These are phyloP conservation scores for Trichoderma aggressivum DNA, from an alignment of 2,329 filamentous ascomycete genomes.

Conservation along the genomic window DNA sequence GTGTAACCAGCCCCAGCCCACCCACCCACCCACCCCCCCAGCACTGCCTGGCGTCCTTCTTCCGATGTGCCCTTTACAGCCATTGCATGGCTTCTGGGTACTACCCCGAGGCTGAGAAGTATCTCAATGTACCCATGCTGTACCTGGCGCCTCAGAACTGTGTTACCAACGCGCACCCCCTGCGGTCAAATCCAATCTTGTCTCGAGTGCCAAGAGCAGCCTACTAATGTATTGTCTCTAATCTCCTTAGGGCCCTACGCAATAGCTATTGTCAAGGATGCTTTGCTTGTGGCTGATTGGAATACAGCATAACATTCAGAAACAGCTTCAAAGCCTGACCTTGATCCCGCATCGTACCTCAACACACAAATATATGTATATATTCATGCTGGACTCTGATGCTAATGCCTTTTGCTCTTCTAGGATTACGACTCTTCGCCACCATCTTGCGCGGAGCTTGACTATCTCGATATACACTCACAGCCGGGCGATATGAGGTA, in stretches of 20 bases:
- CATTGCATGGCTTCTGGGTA: slow-evolving; percentile 21
- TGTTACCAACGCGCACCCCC: not conserved
- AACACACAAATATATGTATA: slow-evolving; percentile 8
- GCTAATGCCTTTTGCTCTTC: slow-evolving; percentile 30
- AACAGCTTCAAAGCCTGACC: not conserved
- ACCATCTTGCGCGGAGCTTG: slow-evolving; percentile 44
- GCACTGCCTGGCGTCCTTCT: slow-evolving; percentile 27
- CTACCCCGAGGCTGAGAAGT: slow-evolving; percentile 23
- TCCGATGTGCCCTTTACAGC: slow-evolving; percentile 23
- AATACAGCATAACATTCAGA: not conserved
- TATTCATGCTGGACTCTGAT: slow-evolving; percentile 12
- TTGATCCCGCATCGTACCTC: not conserved
- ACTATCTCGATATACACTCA: slow-evolving; percentile 51
- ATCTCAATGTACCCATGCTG: slow-evolving; percentile 22
- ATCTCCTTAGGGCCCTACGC: not conserved
- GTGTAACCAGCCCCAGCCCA: slow-evolving; percentile 24
- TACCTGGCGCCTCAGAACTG: not conserved
- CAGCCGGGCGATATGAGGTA: slow-evolving; percentile 54
- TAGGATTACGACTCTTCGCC: slow-evolving; percentile 57
- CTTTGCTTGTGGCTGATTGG: not conserved
- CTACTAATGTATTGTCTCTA: not conserved
- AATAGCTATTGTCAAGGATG: not conserved
- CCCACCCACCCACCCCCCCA: slow-evolving; percentile 11
- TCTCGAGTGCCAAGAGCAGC: slow-evolving; percentile 1
- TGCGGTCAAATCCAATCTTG: slow-evolving; percentile 6